Percentiles rank a stretch among this genome's conserved stretches.
phyloP scores from a whole-genome alignment of 306 rosid genomes.

The Begonia loranthoides region DNA sequence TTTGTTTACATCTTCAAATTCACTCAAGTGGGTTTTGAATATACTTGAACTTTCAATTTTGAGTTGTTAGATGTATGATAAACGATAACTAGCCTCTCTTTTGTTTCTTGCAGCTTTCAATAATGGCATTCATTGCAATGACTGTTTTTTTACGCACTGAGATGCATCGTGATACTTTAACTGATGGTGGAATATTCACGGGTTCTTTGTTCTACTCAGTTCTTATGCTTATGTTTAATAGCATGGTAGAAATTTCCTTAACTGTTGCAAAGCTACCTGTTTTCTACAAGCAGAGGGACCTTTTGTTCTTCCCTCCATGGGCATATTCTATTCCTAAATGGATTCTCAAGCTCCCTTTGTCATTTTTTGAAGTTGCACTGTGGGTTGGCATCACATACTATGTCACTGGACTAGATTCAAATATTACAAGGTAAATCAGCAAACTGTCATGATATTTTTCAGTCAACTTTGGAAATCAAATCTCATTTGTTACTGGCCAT shows the following conservation, averaged over 20 bases:
- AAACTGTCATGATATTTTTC: background rate
- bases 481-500: background rate
- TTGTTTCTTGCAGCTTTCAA: conserved; percentile 24
- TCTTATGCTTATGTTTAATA: conserved; percentile 20
- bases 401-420: conserved; percentile 50
- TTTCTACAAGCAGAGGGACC: conserved; percentile 58
- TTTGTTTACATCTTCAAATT: conserved; percentile 29
- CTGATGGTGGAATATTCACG: conserved; percentile 29
- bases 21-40: conserved; percentile 15
- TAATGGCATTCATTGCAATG: conserved; percentile 28
- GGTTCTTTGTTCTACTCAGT: conserved; percentile 25
- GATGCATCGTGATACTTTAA: conserved; percentile 39
- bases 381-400: conserved; percentile 56
- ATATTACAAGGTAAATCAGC: conserved; percentile 28
- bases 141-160: conserved; percentile 55
- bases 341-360: conserved; percentile 46
- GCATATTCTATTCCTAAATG: conserved; percentile 48
- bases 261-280: conserved; percentile 49
- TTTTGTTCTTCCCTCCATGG: conserved; percentile 55
- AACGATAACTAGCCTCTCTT: background rate
- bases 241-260: conserved; percentile 44
- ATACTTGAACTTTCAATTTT: no score
- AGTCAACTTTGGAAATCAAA: no score
- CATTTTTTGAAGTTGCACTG: conserved; percentile 32
- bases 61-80: background rate